Conservation (phyloP, 257 asterid species). For the Fraxinus americana region DNA sequence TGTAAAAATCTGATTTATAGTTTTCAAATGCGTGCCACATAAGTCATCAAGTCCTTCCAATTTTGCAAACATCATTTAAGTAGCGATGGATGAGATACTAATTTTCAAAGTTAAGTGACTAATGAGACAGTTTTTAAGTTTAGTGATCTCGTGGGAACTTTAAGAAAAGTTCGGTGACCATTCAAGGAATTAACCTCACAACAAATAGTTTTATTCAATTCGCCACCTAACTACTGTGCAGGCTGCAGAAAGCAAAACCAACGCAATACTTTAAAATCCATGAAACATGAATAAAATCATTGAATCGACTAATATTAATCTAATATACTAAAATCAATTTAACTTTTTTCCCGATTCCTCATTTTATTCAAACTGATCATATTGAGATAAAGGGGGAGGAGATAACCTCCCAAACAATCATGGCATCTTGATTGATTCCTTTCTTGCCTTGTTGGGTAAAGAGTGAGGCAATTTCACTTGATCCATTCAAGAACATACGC, state of each 20-base stretch:
- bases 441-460: conserved; percentile 90
- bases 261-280: neutral
- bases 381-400: conserved; percentile 22
- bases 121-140: too few relatives aligned
- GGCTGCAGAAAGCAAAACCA: neutral
- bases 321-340: neutral
- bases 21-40: too few relatives aligned
- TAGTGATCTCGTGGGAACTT: too few relatives aligned
- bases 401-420: conserved; percentile 97
- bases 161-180: too few relatives aligned
- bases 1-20: too few relatives aligned
- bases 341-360: neutral
- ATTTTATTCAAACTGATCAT: neutral
- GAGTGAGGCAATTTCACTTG: conserved; percentile 72
- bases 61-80: too few relatives aligned
- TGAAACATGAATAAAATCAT: neutral
- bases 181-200: too few relatives aligned
- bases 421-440: conserved; percentile 95
- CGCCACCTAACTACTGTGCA: too few relatives aligned
- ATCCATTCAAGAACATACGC: conserved; percentile 80
- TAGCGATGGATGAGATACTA: too few relatives aligned
- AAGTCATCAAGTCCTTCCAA: too few relatives aligned
- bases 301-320: neutral
- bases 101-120: too few relatives aligned
- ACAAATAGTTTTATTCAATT: too few relatives aligned